These are phyloP conservation scores for Pseudoturritis turrita DNA, from an alignment of 345 rosid genomes.

Conservation along the genomic window DNA sequence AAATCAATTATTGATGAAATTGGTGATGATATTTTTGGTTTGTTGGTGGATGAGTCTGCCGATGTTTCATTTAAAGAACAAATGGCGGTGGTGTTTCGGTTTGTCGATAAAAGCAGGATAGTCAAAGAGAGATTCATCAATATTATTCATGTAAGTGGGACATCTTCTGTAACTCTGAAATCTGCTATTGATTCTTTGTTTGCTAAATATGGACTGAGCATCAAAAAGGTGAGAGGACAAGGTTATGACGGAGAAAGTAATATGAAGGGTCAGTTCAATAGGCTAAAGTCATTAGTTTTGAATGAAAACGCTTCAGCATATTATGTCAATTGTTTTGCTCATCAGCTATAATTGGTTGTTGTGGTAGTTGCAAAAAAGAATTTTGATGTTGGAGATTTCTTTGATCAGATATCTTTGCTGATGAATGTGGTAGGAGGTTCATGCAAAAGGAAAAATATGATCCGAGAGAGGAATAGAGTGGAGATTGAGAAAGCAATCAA, in stretches of 20 bases:
- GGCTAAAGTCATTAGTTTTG: neutral
- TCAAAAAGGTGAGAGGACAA: neutral
- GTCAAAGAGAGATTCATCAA: neutral
- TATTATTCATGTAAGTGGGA: neutral
- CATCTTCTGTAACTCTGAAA: neutral
- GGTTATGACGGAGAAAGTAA: neutral
- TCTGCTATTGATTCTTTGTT: neutral
- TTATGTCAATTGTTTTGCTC: neutral
- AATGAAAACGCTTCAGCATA: neutral
- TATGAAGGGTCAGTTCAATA: neutral
- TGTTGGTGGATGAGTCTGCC: no score
- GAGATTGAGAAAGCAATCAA: neutral
- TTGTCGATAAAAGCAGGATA: neutral
- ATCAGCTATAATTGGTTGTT: neutral
- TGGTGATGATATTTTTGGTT: neutral
- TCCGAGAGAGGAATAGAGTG: neutral
- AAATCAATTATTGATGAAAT: neutral
- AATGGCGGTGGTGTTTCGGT: neutral
- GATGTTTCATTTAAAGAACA: neutral
- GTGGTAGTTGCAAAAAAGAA: neutral
- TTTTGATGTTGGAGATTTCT: neutral
- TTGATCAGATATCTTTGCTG: neutral
- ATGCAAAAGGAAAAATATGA: neutral
- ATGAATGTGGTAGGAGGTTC: neutral
- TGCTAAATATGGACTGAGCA: neutral